Percentiles rank a stretch among this genome's conserved stretches.
Evolutionary conservation across 306 rosid species (phyloP).

Genomic region (Fragaria iinumae): DNA sequence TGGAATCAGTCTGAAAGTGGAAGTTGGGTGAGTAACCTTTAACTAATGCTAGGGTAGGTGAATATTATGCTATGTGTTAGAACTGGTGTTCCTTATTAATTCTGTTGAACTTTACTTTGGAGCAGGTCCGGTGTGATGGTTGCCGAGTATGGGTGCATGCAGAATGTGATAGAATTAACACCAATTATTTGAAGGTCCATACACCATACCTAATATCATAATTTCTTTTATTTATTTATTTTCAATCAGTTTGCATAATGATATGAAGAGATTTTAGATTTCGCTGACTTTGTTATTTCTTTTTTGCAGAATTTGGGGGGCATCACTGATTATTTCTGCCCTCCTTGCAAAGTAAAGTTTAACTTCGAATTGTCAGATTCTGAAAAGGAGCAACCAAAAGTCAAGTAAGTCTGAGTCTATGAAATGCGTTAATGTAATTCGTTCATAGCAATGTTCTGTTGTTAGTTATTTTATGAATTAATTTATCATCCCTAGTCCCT

Average conservation of each 20-base stretch:
- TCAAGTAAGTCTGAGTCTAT: slow-evolving; percentile 71
- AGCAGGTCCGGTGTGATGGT: slow-evolving; percentile 98
- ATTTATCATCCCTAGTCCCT: slow-evolving; percentile 20
- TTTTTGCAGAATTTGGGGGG: slow-evolving; percentile 72
- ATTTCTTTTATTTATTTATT: neutral
- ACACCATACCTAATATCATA: slow-evolving; percentile 20
- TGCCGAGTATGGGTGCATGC: slow-evolving; percentile 99
- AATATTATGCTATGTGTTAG: slow-evolving; percentile 15
- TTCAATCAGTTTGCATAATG: slow-evolving; percentile 20
- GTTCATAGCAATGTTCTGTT: neutral
- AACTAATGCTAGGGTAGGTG: slow-evolving; percentile 17
- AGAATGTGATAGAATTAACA: slow-evolving; percentile 88
- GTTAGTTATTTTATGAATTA: neutral
- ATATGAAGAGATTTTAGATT: slow-evolving; percentile 27
- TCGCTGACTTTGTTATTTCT: slow-evolving; percentile 34
- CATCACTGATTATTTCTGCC: slow-evolving; percentile 88
- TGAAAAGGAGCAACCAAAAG: slow-evolving; percentile 68
- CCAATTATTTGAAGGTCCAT: slow-evolving; percentile 76
- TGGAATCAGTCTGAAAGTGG: slow-evolving; percentile 95
- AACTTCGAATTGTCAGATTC: slow-evolving; percentile 95
- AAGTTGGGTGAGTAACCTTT: slow-evolving; percentile 82
- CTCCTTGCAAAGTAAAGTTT: slow-evolving; percentile 93
- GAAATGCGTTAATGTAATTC: neutral
- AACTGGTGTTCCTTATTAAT: slow-evolving; percentile 22
- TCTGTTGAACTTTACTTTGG: slow-evolving; percentile 22